Conservation (phyloP, 2,329 filamentous ascomycete genomes). For the Clarireedia hainanense region DNA sequence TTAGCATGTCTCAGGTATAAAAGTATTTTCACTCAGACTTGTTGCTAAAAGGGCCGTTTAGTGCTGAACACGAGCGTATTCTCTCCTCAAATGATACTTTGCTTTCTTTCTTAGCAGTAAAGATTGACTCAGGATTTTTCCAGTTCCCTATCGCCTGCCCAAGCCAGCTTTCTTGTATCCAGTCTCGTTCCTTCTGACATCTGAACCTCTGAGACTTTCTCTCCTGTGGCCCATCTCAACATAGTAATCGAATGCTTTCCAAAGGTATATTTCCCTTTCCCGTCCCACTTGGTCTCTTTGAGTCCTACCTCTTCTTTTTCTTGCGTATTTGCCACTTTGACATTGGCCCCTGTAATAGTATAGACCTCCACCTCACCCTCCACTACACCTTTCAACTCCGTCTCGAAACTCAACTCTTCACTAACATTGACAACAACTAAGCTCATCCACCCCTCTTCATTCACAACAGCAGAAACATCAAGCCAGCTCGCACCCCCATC, state of each 20-base stretch:
- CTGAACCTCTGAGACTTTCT: slow-evolving; percentile 21
- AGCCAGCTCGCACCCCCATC: slow-evolving; percentile 51
- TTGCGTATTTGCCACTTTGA: slow-evolving; percentile 54
- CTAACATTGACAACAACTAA: slow-evolving; percentile 68
- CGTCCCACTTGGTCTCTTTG: slow-evolving; percentile 55
- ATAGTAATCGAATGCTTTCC: slow-evolving; percentile 63
- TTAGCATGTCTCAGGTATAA: too few relatives aligned
- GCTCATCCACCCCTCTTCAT: slow-evolving; percentile 51
- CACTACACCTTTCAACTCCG: slow-evolving; percentile 49
- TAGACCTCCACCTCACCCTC: slow-evolving; percentile 47
- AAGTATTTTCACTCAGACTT: too few relatives aligned
- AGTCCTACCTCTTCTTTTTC: slow-evolving; percentile 55
- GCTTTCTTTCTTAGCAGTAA: too few relatives aligned
- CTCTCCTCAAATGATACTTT: too few relatives aligned
- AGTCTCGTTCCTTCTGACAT: slow-evolving; percentile 17
- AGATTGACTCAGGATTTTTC: neutral
- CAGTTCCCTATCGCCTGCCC: slow-evolving; percentile 12
- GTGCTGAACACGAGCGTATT: too few relatives aligned
- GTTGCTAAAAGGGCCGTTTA: too few relatives aligned
- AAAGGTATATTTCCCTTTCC: slow-evolving; percentile 54
- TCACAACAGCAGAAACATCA: slow-evolving; percentile 56
- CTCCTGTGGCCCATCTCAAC: slow-evolving; percentile 40
- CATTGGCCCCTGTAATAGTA: slow-evolving; percentile 49
- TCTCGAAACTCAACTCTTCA: slow-evolving; percentile 51
- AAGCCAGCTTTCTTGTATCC: slow-evolving; percentile 26